These are phyloP conservation scores for Marasmius fiardii DNA, from an alignment of 1,284 basidiomycete genomes.

Conservation along the genomic window DNA sequence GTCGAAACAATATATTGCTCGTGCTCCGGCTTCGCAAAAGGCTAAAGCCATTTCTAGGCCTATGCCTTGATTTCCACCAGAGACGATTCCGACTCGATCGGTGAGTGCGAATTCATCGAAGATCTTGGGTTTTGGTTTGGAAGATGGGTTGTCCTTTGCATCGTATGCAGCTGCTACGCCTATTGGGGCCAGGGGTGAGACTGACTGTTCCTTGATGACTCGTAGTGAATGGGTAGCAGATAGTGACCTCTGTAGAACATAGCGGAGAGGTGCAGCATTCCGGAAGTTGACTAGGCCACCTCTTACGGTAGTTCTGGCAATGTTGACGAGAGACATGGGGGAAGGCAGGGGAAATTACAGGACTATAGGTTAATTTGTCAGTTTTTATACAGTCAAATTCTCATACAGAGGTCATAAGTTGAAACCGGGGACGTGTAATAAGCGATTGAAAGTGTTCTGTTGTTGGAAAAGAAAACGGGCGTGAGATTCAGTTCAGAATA, in stretches of 20 bases:
- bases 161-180: slow-evolving; percentile 60
- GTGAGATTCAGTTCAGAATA: no score
- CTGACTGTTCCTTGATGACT: slow-evolving; percentile 32
- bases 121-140: slow-evolving; percentile 44
- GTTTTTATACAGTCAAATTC: no score
- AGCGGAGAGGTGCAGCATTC: no score
- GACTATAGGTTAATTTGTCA: no score
- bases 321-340: background rate
- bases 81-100: slow-evolving; percentile 75
- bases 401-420: no score
- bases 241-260: background rate
- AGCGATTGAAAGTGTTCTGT: no score
- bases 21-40: slow-evolving; percentile 74
- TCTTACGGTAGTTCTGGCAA: background rate
- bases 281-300: no score
- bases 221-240: background rate
- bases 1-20: slow-evolving; percentile 76
- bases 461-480: no score
- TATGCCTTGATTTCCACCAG: slow-evolving; percentile 78
- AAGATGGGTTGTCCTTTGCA: slow-evolving; percentile 28
- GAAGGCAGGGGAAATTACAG: background rate
- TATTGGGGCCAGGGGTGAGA: slow-evolving; percentile 54
- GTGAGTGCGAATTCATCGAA: slow-evolving; percentile 72
- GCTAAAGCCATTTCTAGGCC: slow-evolving; percentile 82
- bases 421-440: no score